Percentiles rank a stretch among this genome's conserved stretches.
phyloP scores from a whole-genome alignment of 106 monocot genomes.

The Xerophyta viscosa region DNA sequence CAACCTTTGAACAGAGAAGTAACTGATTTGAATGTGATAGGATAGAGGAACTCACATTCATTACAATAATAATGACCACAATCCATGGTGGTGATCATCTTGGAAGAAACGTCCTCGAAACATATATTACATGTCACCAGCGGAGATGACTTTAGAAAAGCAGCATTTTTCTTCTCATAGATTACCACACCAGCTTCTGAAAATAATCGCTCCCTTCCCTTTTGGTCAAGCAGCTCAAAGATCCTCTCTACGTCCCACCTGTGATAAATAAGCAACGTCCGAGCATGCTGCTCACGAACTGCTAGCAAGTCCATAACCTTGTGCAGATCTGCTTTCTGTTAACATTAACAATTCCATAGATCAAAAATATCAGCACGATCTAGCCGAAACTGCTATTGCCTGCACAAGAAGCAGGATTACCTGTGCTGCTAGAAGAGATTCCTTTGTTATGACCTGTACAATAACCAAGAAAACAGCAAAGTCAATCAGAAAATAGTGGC shows the following conservation, averaged over 20 bases:
- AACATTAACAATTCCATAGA: not conserved
- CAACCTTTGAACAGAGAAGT: not conserved
- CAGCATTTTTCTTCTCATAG: slow-evolving; percentile 7
- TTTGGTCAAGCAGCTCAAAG: slow-evolving; percentile 64
- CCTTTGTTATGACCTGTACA: no score
- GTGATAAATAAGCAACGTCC: slow-evolving; percentile 80
- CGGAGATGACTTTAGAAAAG: slow-evolving; percentile 5
- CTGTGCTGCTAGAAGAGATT: slow-evolving; percentile 88
- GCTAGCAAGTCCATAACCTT: slow-evolving; percentile 81
- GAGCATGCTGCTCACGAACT: slow-evolving; percentile 75
- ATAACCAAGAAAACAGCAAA: no score
- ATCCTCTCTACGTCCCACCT: slow-evolving; percentile 86
- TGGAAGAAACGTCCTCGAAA: slow-evolving; percentile 56
- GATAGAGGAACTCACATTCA: slow-evolving; percentile 42
- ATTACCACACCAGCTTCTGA: slow-evolving; percentile 65
- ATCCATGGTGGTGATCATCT: slow-evolving; percentile 42
- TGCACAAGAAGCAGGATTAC: slow-evolving; percentile 12
- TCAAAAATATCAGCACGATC: not conserved
- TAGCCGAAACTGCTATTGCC: not conserved
- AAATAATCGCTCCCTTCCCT: slow-evolving; percentile 62
- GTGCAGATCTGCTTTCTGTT: slow-evolving; percentile 67
- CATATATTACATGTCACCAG: slow-evolving; percentile 48
- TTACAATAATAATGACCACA: no score
- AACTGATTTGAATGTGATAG: not conserved
- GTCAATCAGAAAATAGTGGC: no score